A percentile compares a stretch with the other conserved stretches of the same genome.
Evolutionary conservation across 75 land plant genomes (phyloP).

Genomic region (Gnetum montanum): DNA sequence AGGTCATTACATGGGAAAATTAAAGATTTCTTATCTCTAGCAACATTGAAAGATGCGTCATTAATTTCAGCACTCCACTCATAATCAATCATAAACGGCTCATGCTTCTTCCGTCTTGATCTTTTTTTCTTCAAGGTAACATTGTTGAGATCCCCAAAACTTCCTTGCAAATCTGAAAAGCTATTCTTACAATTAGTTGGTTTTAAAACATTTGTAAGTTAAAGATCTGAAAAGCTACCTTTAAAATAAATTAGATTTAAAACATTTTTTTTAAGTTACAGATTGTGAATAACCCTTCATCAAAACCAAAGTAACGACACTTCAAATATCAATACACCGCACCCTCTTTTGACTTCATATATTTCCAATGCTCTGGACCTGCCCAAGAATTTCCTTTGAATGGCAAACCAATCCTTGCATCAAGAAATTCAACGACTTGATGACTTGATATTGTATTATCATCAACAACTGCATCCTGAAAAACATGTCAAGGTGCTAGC

Average conservation of each 20-base stretch:
- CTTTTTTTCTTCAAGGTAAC: constrained; percentile 32
- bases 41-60: constrained; percentile 44
- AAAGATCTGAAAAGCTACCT: neutral
- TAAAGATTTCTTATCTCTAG: constrained; percentile 51
- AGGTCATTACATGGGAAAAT: constrained; percentile 39
- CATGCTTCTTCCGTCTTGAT: constrained; percentile 25
- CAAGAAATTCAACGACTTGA: constrained; percentile 45
- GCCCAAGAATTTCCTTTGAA: constrained; percentile 85
- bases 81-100: constrained; percentile 47
- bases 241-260: no score
- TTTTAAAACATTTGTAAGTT: neutral
- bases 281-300: neutral
- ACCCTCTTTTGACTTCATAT: constrained; percentile 56
- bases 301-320: neutral
- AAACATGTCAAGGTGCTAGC: no score
- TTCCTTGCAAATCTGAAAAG: constrained; percentile 18
- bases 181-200: neutral
- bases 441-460: constrained; percentile 17
- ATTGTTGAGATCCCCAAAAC: constrained; percentile 14
- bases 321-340: no score
- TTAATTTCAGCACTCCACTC: constrained; percentile 34
- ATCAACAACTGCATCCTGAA: constrained; percentile 7
- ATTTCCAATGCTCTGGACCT: constrained; percentile 97
- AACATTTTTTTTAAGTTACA: neutral
- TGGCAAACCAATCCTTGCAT: constrained; percentile 39